Evolutionary conservation across 345 rosid species (phyloP).

Genomic region (Populus tremula): DNA sequence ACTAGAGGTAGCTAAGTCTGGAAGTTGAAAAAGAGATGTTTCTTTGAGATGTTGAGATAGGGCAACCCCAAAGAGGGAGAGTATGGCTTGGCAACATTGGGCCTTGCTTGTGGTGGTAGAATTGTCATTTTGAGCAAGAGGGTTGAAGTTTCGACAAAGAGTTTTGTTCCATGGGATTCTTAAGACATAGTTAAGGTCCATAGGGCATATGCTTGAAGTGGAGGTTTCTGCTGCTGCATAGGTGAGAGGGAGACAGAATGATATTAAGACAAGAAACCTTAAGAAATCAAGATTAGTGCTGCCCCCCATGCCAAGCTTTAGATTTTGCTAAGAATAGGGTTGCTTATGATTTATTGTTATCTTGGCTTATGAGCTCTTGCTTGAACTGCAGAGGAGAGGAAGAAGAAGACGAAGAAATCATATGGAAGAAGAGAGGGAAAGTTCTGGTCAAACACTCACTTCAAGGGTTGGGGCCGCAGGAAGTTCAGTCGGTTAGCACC

Average conservation of each 20-base stretch:
- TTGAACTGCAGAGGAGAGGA: not conserved
- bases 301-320: not conserved
- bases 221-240: conserved; percentile 1
- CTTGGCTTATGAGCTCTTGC: not conserved
- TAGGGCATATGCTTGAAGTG: conserved; percentile 45
- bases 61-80: conserved; percentile 58
- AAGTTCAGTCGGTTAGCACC: not conserved
- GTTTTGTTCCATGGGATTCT: conserved; percentile 71
- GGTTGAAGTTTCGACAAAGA: conserved; percentile 35
- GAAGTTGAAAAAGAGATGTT: conserved; percentile 58
- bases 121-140: conserved; percentile 1
- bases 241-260: conserved; percentile 8
- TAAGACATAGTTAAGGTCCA: conserved; percentile 55
- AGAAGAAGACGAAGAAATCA: not conserved
- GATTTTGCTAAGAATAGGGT: not conserved
- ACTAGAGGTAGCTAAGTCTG: conserved; percentile 45
- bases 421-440: not conserved
- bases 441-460: not conserved
- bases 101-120: not conserved
- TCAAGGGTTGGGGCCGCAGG: not conserved
- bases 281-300: not conserved
- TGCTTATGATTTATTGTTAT: not conserved
- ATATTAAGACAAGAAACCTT: conserved; percentile 11
- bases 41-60: conserved; percentile 56
- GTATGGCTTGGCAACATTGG: conserved; percentile 51